Conservation (phyloP, 345 rosid species). For the Gossypium turneri region DNA sequence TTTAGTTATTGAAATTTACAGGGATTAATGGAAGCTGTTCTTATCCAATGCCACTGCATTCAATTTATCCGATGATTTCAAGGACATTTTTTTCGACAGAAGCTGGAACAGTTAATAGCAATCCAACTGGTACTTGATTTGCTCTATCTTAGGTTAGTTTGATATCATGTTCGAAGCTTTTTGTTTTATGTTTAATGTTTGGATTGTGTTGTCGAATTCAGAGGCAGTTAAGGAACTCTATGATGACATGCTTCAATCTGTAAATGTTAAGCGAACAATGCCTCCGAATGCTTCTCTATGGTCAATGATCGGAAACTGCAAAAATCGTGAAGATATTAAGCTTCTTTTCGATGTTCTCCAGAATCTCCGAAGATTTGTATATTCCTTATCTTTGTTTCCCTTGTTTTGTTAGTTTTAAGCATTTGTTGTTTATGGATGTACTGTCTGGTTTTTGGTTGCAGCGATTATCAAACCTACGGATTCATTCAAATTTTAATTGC, state of each 20-base stretch:
- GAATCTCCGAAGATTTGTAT: conserved; percentile 73
- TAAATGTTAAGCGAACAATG: conserved; percentile 59
- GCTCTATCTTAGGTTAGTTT: background rate
- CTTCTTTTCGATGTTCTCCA: conserved; percentile 62
- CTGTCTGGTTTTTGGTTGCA: conserved; percentile 33
- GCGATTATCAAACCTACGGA: conserved; percentile 79
- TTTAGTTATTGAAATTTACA: background rate
- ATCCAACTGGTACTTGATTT: conserved; percentile 48
- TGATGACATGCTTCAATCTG: conserved; percentile 55
- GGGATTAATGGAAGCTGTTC: conserved; percentile 25
- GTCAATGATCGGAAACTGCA: conserved; percentile 69
- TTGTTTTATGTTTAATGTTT: background rate
- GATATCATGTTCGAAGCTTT: background rate
- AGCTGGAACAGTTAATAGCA: conserved; percentile 21
- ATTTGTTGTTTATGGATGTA: background rate
- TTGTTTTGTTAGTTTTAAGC: background rate
- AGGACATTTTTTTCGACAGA: conserved; percentile 35
- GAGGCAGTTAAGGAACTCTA: conserved; percentile 70
- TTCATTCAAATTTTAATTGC: conserved; percentile 73
- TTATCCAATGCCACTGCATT: conserved; percentile 7
- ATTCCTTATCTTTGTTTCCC: conserved; percentile 20
- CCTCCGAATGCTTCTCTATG: conserved; percentile 82
- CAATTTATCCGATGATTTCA: conserved; percentile 19
- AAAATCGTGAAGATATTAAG: conserved; percentile 56
- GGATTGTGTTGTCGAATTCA: conserved; percentile 28